phyloP scores from a whole-genome alignment of 805 yeast species.

The Yamadazyma takamatsuzukensis region DNA sequence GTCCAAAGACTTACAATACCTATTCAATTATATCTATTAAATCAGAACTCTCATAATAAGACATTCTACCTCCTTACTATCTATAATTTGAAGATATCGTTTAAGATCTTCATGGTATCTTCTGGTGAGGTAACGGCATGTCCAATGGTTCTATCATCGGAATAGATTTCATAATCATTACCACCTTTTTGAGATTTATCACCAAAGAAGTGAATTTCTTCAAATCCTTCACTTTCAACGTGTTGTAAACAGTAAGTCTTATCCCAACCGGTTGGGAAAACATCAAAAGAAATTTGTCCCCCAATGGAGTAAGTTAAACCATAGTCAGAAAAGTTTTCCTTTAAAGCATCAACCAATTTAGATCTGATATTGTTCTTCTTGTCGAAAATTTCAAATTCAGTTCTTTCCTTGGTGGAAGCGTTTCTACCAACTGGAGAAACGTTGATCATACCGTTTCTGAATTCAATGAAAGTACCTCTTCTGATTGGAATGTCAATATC shows the following conservation, averaged over 20 bases:
- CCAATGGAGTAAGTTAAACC: conserved; percentile 96
- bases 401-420: conserved; percentile 91
- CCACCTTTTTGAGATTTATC: conserved; percentile 98
- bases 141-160: conserved; percentile 90
- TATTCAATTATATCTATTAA: too few species aligned
- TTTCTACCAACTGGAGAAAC: conserved; percentile 98
- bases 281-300: conserved; percentile 98
- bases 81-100: conserved; percentile 68
- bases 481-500: conserved; percentile 89
- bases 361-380: conserved; percentile 76
- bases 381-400: conserved; percentile 86
- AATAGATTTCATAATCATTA: conserved; percentile 96
- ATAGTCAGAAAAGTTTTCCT: conserved; percentile 75
- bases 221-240: conserved; percentile 79
- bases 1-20: too few species aligned
- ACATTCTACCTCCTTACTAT: too few species aligned
- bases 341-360: conserved; percentile 79
- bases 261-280: conserved; percentile 99
- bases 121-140: conserved; percentile 88
- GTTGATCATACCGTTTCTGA: conserved; percentile 99
- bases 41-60: too few species aligned
- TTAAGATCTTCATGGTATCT: conserved; percentile 83
- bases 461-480: conserved; percentile 98
- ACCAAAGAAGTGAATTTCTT: conserved; percentile 94
- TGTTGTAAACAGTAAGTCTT: conserved; percentile 97